Base-by-base conservation (phyloP, 805 yeast genomes). In the Yamadazyma insecticola region DNA sequence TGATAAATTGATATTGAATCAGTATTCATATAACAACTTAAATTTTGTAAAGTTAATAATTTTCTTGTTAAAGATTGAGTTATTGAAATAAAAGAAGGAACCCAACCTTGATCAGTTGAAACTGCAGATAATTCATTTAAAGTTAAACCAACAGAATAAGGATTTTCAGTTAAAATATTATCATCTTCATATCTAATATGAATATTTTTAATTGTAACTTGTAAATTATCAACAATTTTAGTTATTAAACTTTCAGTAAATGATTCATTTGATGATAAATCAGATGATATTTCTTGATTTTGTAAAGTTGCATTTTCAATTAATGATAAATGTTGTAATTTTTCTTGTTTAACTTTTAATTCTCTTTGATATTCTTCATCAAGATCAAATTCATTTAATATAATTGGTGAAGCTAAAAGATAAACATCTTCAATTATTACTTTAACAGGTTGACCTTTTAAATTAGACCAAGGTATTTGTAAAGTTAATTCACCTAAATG, bases 401-500 rank as follows among this genome's bases (percentile, higher is more conserved):
- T 56, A 13, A 78, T 76, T 2, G 97, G 96, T 2, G 80, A 65
- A 1, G 94, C 94, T 21, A 94, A 64, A 16, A 92, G 52, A 46
- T 81, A 88, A 9, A 88, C 90, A 52, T 92, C 92, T 45, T 92
- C 90, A 36, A 92, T 81, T 9, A 76, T 64, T 10, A 92, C 74
- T 52, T 85, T 86, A 6, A 90, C 97, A 0, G 99, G 97, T 48
- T 89, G 85, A 13, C 84, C 79, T 51, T 89, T 89, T 42, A 94
- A 64, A 50, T 88, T 92, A 1, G 97, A 81, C 97, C 97, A 94
- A 0, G 99, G 98, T 22, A 92, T 90, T 51, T 85, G 96, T 33
- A 92, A 62, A 0, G 95, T 82, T 41, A 92, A 67, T 44, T 82
- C 85, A 1, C 97, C 98, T 36, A 92, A 56, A 50, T 85, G 87